phyloP scores from a whole-genome alignment of 441 rosid species.

The Aquilaria agallochum region DNA sequence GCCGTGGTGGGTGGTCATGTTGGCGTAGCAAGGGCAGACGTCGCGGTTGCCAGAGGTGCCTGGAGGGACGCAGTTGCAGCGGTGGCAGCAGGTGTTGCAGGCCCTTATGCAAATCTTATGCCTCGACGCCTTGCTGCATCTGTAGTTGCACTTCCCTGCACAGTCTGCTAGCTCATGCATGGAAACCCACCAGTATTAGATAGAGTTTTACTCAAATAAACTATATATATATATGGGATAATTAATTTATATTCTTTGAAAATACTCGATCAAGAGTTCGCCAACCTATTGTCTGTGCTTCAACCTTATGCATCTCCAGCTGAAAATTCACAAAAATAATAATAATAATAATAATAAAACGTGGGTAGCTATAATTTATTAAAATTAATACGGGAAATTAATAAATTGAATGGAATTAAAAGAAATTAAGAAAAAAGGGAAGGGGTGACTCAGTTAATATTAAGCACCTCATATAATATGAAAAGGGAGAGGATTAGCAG shows the following conservation, averaged over 20 bases:
- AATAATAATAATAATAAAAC: not conserved
- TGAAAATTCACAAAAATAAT: conserved; percentile 9
- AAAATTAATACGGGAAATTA: not conserved
- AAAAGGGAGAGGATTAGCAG: conserved; percentile 14
- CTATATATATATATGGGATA: not conserved
- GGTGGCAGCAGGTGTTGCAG: conserved; percentile 40
- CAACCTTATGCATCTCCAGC: conserved; percentile 11
- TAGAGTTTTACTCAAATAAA: not conserved
- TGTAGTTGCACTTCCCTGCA: conserved; percentile 17
- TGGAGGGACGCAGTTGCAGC: conserved; percentile 47
- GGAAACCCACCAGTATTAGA: not conserved
- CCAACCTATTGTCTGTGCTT: conserved; percentile 19
- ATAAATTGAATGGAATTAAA: too few species aligned
- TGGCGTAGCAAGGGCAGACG: conserved; percentile 41
- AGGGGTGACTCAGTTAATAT: not conserved
- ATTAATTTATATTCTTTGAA: not conserved
- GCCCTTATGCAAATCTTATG: conserved; percentile 39
- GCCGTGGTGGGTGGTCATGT: conserved; percentile 35
- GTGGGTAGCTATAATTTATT: not conserved
- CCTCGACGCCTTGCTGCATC: conserved; percentile 41
- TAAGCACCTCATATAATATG: conserved; percentile 14
- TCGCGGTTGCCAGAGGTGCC: conserved; percentile 38
- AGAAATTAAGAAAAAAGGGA: too few species aligned
- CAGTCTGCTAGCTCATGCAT: conserved; percentile 21
- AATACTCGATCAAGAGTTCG: not conserved